Conservation (phyloP, 225 moss, liverwort and hornwort species). For the Physcomitrium patens region DNA sequence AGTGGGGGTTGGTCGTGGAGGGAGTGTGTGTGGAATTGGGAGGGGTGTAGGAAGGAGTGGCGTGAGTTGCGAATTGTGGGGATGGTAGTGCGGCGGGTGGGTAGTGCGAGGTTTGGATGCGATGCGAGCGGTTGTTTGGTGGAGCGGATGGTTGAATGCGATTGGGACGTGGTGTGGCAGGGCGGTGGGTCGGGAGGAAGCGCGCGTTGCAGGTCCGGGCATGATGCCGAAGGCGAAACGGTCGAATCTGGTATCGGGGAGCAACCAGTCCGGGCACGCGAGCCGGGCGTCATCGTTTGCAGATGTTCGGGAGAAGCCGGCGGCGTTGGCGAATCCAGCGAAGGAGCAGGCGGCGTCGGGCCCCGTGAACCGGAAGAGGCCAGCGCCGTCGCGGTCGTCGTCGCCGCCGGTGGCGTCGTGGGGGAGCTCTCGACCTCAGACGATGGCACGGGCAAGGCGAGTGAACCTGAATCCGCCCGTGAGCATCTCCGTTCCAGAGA, state of each 20-base stretch:
- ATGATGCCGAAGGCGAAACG: constrained; percentile 83
- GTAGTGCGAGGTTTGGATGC: too few species aligned
- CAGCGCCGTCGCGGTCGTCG: constrained; percentile 84
- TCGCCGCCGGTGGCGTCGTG: constrained; percentile 88
- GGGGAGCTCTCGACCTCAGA: constrained; percentile 93
- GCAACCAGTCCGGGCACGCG: constrained; percentile 62
- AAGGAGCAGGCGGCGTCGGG: constrained; percentile 59
- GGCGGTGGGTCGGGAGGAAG: constrained; percentile 70
- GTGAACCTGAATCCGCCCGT: constrained; percentile 70
- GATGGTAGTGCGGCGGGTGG: neutral
- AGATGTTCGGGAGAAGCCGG: constrained; percentile 77
- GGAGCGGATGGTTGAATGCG: constrained; percentile 15
- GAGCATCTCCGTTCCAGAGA: constrained; percentile 49
- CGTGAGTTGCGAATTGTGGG: constrained; percentile 27
- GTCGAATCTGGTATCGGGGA: constrained; percentile 66
- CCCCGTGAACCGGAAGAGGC: constrained; percentile 81
- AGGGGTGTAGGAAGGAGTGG: neutral
- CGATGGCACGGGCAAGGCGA: constrained; percentile 81
- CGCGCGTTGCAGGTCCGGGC: constrained; percentile 52
- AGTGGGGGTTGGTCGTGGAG: constrained; percentile 5
- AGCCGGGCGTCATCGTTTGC: constrained; percentile 71
- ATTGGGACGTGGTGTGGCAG: constrained; percentile 48
- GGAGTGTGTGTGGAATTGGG: neutral
- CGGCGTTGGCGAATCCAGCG: constrained; percentile 45
- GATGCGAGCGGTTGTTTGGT: neutral